Base-by-base conservation (phyloP, 2,329 filamentous ascomycete genomes). In the Gremmenia infestans region DNA sequence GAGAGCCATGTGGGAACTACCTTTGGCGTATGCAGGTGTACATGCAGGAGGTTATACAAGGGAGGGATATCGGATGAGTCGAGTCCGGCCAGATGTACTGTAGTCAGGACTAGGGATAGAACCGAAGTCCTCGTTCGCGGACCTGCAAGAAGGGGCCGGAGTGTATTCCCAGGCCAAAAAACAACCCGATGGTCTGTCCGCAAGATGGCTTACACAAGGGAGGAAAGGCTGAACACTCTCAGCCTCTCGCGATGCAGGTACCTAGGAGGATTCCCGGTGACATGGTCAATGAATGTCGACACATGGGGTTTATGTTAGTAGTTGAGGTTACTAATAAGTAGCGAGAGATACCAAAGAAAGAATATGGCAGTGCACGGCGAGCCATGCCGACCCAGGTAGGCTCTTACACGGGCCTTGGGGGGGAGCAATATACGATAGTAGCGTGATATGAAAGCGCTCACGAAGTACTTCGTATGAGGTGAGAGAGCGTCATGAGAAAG, bases 161-260 rank as follows among this genome's bases (percentile, higher is more conserved):
- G 22, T 23, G n/a, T 23, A 19, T 4, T 39, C 42, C 55, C 55
- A 48, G 48, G 56, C 61, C 65, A 65, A 32, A 32, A 22, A 32
- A 32, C 28, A 32, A 65, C 66, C 60, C 51, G 59, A 55, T 64
- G 61, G 63, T 67, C 62, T 63, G 50, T 59, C 58, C 60, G 50
- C 52, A 52, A 58, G 42, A 56, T 58, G 61, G 60, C 52, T 60
- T 60, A 57, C 56, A 54, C 48, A 51, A 47, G 49, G 32, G 51
- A 50, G 37, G 52, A 50, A 62, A 61, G 63, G 65, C 65, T 65
- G 64, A 66, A 61, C 58, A 61, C 32, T 56, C 63, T 67, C 65
- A 67, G 65, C 65, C 65, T 65, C 60, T 65, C 60, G 59, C 60
- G 59, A 25, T 45, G 25, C 46, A 48, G 48, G 58, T 58, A 58